Percentiles rank a stretch among this genome's conserved stretches.
Conservation (phyloP, 768 basidiomycete species). For the Mycena filopes region DNA sequence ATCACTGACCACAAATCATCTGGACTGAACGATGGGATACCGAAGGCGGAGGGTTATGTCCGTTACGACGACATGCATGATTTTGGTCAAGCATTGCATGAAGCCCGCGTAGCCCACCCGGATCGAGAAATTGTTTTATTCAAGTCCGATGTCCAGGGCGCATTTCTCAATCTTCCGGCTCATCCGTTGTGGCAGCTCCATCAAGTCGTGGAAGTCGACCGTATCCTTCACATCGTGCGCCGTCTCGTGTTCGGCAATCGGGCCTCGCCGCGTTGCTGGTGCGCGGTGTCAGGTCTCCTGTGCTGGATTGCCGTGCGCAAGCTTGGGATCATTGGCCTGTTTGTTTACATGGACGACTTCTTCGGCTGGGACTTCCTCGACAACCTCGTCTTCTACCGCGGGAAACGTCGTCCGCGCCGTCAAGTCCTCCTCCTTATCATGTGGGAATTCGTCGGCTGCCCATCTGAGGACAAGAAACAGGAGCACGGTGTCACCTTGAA, state of each 20-base stretch:
- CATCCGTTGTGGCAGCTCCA: slow-evolving; percentile 47
- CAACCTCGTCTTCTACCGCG: slow-evolving; percentile 38
- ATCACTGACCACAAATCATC: slow-evolving; percentile 42
- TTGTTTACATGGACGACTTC: slow-evolving; percentile 39
- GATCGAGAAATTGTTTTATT: slow-evolving; percentile 28
- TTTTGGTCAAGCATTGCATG: slow-evolving; percentile 32
- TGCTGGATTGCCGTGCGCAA: slow-evolving; percentile 41
- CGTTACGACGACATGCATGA: slow-evolving; percentile 38
- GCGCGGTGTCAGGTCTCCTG: slow-evolving; percentile 39
- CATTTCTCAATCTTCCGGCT: slow-evolving; percentile 44
- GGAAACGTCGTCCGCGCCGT: slow-evolving; percentile 27
- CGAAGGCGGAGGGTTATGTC: slow-evolving; percentile 33
- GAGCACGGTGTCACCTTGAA: slow-evolving; percentile 36
- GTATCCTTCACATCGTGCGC: slow-evolving; percentile 37
- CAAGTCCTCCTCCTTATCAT: slow-evolving; percentile 41
- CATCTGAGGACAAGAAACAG: slow-evolving; percentile 43
- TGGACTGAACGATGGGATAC: slow-evolving; percentile 35
- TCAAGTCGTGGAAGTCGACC: slow-evolving; percentile 44
- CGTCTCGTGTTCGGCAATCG: slow-evolving; percentile 42
- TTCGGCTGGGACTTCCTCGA: slow-evolving; percentile 39
- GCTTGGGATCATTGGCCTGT: slow-evolving; percentile 28
- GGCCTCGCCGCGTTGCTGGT: slow-evolving; percentile 40
- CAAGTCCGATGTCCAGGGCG: slow-evolving; percentile 43
- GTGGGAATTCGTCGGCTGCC: slow-evolving; percentile 40
- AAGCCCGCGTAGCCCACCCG: slow-evolving; percentile 16